Evolutionary conservation across 169 alveolate species (phyloP).

Genomic region (Neospora caninum): DNA sequence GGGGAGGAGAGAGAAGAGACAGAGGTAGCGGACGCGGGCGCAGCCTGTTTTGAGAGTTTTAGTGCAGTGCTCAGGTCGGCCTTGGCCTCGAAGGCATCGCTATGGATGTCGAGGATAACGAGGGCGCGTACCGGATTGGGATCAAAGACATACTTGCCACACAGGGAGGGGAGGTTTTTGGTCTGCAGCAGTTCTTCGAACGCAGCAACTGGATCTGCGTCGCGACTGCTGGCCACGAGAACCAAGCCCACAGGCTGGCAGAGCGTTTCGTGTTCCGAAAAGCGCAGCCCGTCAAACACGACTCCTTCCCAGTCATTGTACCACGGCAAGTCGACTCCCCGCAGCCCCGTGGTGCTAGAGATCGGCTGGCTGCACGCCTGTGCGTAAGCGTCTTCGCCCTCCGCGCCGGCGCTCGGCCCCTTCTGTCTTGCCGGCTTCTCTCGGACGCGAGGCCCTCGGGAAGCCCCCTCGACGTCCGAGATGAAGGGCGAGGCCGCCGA

Average conservation of each 20-base stretch:
- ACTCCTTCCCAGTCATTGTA: slow-evolving; percentile 34
- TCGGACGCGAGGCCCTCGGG: neutral
- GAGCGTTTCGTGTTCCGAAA: slow-evolving; percentile 25
- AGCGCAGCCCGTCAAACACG: slow-evolving; percentile 37
- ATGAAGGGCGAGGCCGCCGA: slow-evolving; percentile 36
- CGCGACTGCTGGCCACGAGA: slow-evolving; percentile 21
- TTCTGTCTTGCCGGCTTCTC: neutral
- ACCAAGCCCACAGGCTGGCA: slow-evolving; percentile 55
- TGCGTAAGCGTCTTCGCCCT: neutral
- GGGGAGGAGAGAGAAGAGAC: neutral
- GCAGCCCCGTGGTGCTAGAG: slow-evolving; percentile 27
- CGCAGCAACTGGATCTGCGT: slow-evolving; percentile 28
- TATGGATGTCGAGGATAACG: slow-evolving; percentile 44
- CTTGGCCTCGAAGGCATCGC: slow-evolving; percentile 36
- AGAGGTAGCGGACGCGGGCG: neutral
- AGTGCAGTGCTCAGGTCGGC: neutral
- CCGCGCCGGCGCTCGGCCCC: neutral
- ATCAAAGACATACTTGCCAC: slow-evolving; percentile 47
- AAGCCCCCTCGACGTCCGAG: neutral
- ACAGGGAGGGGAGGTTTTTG: neutral
- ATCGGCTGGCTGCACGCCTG: neutral
- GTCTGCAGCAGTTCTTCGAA: slow-evolving; percentile 45
- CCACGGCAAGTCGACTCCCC: slow-evolving; percentile 47
- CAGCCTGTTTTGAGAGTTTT: neutral
- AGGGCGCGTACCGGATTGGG: slow-evolving; percentile 38